Percentiles rank a stretch among this genome's conserved stretches.
phyloP scores from a whole-genome alignment of 768 basidiomycete species.

The Obba rivulosa region DNA sequence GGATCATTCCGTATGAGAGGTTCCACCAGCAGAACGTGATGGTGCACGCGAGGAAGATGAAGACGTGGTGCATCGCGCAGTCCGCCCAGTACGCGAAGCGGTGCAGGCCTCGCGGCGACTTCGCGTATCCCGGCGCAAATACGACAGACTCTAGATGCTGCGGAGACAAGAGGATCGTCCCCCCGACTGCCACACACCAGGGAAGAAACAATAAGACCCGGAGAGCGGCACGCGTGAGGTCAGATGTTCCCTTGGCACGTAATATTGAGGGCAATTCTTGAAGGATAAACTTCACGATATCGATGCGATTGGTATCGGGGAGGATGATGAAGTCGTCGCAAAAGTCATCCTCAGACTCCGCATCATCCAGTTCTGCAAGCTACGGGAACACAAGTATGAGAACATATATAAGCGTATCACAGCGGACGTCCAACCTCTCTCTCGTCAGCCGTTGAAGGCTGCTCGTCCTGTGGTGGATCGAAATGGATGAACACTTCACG shows the following conservation, averaged over 20 bases:
- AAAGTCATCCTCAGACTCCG: neutral
- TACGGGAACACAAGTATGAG: too few relatives aligned
- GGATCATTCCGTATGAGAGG: neutral
- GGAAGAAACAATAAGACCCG: constrained; percentile 24
- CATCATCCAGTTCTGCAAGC: neutral
- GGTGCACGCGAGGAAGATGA: constrained; percentile 27
- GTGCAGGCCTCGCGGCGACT: constrained; percentile 25
- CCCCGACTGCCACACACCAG: constrained; percentile 32
- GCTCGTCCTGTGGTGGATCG: too few relatives aligned
- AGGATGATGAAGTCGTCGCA: neutral
- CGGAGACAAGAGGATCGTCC: constrained; percentile 26
- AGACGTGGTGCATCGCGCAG: constrained; percentile 28
- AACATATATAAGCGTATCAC: too few relatives aligned
- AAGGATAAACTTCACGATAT: neutral
- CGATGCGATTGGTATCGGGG: neutral
- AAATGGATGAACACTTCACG: too few relatives aligned
- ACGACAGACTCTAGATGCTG: constrained; percentile 20
- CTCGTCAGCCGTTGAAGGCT: too few relatives aligned
- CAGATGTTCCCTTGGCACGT: neutral
- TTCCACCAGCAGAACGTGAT: constrained; percentile 15
- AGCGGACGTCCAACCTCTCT: too few relatives aligned
- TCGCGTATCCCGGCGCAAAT: constrained; percentile 26
- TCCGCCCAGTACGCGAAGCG: constrained; percentile 35
- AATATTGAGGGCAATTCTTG: too few relatives aligned
- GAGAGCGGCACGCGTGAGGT: neutral